Evolutionary conservation across 495 filamentous ascomycete genomes (phyloP).

Genomic region (Glarea lozoyensis): DNA sequence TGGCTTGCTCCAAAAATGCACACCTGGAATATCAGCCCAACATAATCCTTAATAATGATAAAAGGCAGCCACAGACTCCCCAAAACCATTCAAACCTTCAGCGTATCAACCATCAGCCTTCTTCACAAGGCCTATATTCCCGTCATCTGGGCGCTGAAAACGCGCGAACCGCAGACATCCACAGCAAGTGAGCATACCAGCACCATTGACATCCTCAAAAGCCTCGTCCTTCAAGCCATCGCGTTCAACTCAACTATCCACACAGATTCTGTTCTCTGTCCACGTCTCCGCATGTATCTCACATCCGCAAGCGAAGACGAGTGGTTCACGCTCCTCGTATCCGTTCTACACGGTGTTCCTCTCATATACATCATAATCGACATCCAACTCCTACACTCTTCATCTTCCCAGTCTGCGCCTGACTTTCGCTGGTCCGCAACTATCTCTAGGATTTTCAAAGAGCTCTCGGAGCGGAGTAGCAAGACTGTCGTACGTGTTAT

Average conservation of each 20-base stretch:
- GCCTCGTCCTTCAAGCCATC: background rate
- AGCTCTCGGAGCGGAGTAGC: slow-evolving; percentile 4
- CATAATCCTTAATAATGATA: too few relatives aligned
- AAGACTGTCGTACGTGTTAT: slow-evolving; percentile 8
- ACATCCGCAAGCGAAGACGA: slow-evolving; percentile 6
- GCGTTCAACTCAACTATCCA: background rate
- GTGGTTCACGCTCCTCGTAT: slow-evolving; percentile 7
- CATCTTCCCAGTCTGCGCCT: background rate
- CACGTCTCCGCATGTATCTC: slow-evolving; percentile 2
- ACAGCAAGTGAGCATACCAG: background rate
- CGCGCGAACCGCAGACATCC: background rate
- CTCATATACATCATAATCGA: slow-evolving; percentile 15
- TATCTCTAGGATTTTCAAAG: slow-evolving; percentile 6
- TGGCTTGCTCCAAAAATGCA: too few relatives aligned
- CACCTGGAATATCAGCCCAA: too few relatives aligned
- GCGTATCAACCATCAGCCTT: too few relatives aligned
- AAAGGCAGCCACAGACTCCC: too few relatives aligned
- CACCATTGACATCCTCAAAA: background rate
- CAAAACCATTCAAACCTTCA: too few relatives aligned
- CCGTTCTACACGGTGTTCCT: slow-evolving; percentile 12
- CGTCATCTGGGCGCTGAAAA: slow-evolving; percentile 30
- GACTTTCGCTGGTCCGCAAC: slow-evolving; percentile 7
- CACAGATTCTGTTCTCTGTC: background rate
- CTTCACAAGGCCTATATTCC: too few relatives aligned
- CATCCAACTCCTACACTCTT: slow-evolving; percentile 3